These are phyloP conservation scores for Gypsophila paniculata DNA, from an alignment of 179 eudicot genomes.

Conservation along the genomic window DNA sequence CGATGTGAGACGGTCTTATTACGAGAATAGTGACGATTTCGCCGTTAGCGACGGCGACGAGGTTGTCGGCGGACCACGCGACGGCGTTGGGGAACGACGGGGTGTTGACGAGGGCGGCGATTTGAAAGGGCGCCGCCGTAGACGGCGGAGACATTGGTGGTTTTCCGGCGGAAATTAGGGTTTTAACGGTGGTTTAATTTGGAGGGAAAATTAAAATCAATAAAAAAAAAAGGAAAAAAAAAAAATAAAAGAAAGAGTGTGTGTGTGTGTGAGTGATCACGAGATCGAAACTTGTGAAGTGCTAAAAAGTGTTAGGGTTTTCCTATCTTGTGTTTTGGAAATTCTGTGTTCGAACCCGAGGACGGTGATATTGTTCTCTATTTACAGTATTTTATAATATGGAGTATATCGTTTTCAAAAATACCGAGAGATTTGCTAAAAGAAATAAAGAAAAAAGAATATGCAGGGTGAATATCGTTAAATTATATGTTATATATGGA, in stretches of 20 bases:
- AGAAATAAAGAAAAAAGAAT: too few relatives aligned
- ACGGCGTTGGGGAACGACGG: conserved; percentile 63
- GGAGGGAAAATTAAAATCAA: conserved; percentile 18
- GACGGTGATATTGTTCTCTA: too few relatives aligned
- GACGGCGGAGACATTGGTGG: conserved; percentile 14
- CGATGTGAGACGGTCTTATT: too few relatives aligned
- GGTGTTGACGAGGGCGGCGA: conserved; percentile 55
- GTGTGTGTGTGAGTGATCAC: conserved; percentile 4
- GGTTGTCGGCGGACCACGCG: conserved; percentile 83
- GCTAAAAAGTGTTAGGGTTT: not conserved
- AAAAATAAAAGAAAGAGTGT: too few relatives aligned
- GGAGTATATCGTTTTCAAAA: too few relatives aligned
- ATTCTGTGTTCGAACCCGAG: too few relatives aligned
- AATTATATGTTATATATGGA: too few relatives aligned
- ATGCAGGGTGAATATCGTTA: too few relatives aligned
- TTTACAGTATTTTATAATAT: too few relatives aligned
- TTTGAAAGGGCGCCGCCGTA: conserved; percentile 61
- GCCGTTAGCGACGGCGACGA: conserved; percentile 77
- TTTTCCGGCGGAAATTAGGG: not conserved
- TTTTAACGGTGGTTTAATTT: conserved; percentile 8
- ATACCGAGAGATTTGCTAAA: too few relatives aligned
- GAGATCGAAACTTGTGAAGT: conserved; percentile 17
- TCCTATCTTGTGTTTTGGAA: not conserved
- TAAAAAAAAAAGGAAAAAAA: too few relatives aligned
- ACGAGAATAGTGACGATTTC: conserved; percentile 71